Evolutionary conservation across 2,329 filamentous ascomycete genomes (phyloP), one percentile per base, ranked within the genome.

Genomic region (Calcarisporium arbuscula): DNA sequence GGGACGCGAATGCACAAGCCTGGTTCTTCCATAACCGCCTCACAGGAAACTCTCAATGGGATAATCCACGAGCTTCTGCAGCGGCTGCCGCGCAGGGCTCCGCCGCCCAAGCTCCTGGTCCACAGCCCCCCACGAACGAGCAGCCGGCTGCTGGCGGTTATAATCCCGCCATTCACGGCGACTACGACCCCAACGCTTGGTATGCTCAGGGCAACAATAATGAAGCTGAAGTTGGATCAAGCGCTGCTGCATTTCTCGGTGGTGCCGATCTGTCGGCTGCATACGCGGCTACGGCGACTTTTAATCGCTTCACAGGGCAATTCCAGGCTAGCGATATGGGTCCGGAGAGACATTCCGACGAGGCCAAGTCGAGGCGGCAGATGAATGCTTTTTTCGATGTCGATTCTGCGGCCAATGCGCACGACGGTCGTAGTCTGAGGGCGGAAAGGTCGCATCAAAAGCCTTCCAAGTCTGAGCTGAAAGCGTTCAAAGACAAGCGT

Each of bases 331-430:
- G 66, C 4, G 73, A 77, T 9, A 66, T 80, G 43, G 80, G 74
- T 4, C 77, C 85, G 2, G 86, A 92, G 34, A 76, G 80, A 33
- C 83, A 89, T 65, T 83, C 79, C 47, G 88, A 95, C 52, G 87
- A 94, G 54, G 84, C 86, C 53, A 95, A 95, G 69, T 82, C 82
- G 40, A 72, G 70, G 33, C 73, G 92, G 28, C 92, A 96, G 64
- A 84, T 96, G 83, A 85, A 85, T 53, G 85, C 88, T 26, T 96
- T 82, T 62, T 98, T 96, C 58, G 90, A 98, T 55, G 89, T 95
- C 28, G 89, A 96, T 58, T 85, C 88, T 5, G 89, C 88, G 4
- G 90, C 89, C 5, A 95, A 94, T 54, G 77, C 77, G 38, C 89
- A 98, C 53, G 82, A 95, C 49, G 92, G 92, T 3, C 77, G 82